phyloP scores from a whole-genome alignment of 2,329 filamentous ascomycete species.

The Beauveria australis region DNA sequence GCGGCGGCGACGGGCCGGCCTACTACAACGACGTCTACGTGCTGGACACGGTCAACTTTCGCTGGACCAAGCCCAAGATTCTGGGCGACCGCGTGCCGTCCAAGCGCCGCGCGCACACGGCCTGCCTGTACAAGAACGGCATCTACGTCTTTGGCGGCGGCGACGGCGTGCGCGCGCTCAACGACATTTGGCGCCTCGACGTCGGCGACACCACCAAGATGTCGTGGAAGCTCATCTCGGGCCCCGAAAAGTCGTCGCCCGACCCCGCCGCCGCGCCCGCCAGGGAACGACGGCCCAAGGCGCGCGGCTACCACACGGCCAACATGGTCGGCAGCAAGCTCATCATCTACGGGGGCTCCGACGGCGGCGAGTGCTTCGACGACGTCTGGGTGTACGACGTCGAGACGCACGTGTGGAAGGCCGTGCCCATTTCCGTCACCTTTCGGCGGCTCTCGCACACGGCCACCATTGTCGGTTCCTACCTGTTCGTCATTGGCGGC shows the following conservation, averaged over 20 bases:
- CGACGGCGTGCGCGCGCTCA: conserved; percentile 60
- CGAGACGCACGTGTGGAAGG: conserved; percentile 51
- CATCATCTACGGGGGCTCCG: conserved; percentile 62
- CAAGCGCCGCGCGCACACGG: conserved; percentile 58
- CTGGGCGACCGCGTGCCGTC: conserved; percentile 50
- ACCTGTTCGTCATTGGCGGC: conserved; percentile 61
- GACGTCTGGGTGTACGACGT: conserved; percentile 69
- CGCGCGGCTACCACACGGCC: conserved; percentile 62
- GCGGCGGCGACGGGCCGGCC: conserved; percentile 59
- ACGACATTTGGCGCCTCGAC: conserved; percentile 66
- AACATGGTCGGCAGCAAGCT: conserved; percentile 67
- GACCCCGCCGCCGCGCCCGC: conserved; percentile 16
- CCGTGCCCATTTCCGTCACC: conserved; percentile 50
- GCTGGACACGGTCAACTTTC: conserved; percentile 61
- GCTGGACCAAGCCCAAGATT: conserved; percentile 56
- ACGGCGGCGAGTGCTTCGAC: conserved; percentile 64
- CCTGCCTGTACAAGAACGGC: conserved; percentile 63
- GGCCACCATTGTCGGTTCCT: conserved; percentile 60
- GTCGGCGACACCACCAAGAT: conserved; percentile 59
- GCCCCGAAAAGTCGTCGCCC: conserved; percentile 29
- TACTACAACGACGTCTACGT: conserved; percentile 69
- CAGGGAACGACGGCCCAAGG: conserved; percentile 43
- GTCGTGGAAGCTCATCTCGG: conserved; percentile 58
- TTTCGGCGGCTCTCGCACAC: conserved; percentile 60
- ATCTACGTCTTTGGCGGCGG: conserved; percentile 67